Base-by-base conservation (phyloP, 1,284 basidiomycete species). In the Pisolithus thermaeus region DNA sequence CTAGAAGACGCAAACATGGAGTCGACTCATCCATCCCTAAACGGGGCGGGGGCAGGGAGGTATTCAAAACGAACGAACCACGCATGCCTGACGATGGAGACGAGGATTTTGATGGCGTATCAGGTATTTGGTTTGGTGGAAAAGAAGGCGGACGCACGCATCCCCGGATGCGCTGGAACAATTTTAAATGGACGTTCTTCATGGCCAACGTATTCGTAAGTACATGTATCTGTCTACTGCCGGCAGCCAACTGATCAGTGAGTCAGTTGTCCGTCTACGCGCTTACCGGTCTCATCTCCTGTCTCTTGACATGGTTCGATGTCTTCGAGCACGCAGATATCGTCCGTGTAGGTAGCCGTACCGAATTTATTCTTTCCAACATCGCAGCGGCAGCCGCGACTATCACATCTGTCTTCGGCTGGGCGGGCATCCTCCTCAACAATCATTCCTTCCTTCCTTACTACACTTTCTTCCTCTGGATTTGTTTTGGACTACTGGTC, bases 1-100 rank as follows among this genome's bases (percentile, higher is more conserved):
- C 58, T n/a, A 45, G 78, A 6, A 68, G 74, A 49, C 63, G 64
- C 46, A 61, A 58, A 27, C 64, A 60, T 22, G 69, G 70, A 51
- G 61, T 54, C 16, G 54, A 52, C 23, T 60, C 61, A 30, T 56
- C 60, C 9, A 55, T 58, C 37, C 76, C 73, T 2, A 80, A 83
- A 63, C 72, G 70, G 49, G 83, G 84, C 39, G 83, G 83, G 22
- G 84, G 84, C 7, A 69, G 44, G 78, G 80, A 82, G 57, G 83
- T 81, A 3, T 86, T 83, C 59, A 75, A 72, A 60, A 62, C 65
- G 51, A 74, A 75, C 7, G 78, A 77, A 61, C 60, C 72, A 4
- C 70, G 79, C 49, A 79, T 83, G 69, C 77, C 81, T 0, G 76
- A 70, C 9, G 73, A 74, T 32, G 74, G 75, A 47, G 82, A 83